Evolutionary conservation across 2,329 filamentous ascomycete species (phyloP).

Genomic region (Ascochyta fabae): DNA sequence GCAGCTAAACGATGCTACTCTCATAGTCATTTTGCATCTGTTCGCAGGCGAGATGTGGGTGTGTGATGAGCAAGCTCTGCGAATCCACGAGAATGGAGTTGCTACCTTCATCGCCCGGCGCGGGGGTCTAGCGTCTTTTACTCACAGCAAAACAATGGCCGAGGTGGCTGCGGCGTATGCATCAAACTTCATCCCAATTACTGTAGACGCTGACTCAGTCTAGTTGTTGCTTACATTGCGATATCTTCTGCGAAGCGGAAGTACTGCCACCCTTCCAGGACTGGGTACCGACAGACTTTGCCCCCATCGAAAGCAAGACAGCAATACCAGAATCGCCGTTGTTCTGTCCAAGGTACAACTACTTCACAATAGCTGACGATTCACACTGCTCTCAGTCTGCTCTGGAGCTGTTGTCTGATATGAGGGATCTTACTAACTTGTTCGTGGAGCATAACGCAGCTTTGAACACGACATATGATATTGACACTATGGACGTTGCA

Average conservation of each 20-base stretch:
- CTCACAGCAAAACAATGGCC: constrained; percentile 23
- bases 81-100: constrained; percentile 34
- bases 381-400: constrained; percentile 31
- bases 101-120: constrained; percentile 30
- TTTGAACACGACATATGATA: constrained; percentile 1
- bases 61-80: constrained; percentile 36
- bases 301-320: background rate
- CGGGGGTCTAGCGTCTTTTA: constrained; percentile 28
- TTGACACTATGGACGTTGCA: constrained; percentile 8
- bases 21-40: constrained; percentile 40
- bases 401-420: constrained; percentile 36
- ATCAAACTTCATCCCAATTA: no score
- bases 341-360: constrained; percentile 34
- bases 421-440: constrained; percentile 42
- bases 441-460: constrained; percentile 26
- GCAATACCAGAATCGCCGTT: constrained; percentile 45
- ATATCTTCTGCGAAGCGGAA: constrained; percentile 38
- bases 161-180: constrained; percentile 36
- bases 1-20: constrained; percentile 31
- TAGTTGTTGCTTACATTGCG: constrained; percentile 34
- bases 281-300: constrained; percentile 17
- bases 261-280: constrained; percentile 25
- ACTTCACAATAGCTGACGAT: constrained; percentile 29
- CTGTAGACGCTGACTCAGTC: constrained; percentile 11
- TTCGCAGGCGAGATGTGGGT: constrained; percentile 41